Conservation (phyloP, 1,284 basidiomycete genomes). For the Tylopilus sp. region DNA sequence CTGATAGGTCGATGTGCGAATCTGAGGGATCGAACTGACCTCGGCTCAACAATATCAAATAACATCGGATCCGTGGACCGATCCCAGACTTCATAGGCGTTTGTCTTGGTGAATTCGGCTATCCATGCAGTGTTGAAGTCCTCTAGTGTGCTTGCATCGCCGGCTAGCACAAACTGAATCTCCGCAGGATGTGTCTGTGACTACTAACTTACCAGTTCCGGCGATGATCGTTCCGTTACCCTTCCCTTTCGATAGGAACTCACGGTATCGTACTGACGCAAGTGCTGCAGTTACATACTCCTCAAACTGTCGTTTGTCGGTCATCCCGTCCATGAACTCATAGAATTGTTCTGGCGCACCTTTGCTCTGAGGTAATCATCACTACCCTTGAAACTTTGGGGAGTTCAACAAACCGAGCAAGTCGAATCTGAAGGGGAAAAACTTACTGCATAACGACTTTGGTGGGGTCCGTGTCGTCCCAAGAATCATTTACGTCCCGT, state of each 20-base stretch:
- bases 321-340: not conserved
- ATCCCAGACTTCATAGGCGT: constrained; percentile 85
- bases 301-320: constrained; percentile 53
- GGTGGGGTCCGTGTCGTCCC: constrained; percentile 60
- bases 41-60: constrained; percentile 89
- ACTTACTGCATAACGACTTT: constrained; percentile 63
- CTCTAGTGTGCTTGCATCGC: constrained; percentile 48
- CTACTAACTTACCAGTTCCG: constrained; percentile 45
- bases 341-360: constrained; percentile 40
- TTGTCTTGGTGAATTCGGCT: constrained; percentile 75
- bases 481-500: constrained; percentile 76
- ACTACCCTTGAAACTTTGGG: constrained; percentile 75
- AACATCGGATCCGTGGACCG: constrained; percentile 80
- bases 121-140: constrained; percentile 86
- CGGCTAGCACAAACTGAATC: constrained; percentile 27
- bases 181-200: not conserved
- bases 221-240: constrained; percentile 58
- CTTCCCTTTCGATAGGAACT: constrained; percentile 69
- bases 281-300: constrained; percentile 80
- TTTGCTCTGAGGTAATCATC: constrained; percentile 88
- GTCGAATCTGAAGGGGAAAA: not conserved
- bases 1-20: not conserved
- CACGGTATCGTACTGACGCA: constrained; percentile 80
- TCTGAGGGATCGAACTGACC: constrained; percentile 43
- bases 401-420: constrained; percentile 2